phyloP scores from a whole-genome alignment of 2,329 filamentous ascomycete genomes.

The Botrytis porri region DNA sequence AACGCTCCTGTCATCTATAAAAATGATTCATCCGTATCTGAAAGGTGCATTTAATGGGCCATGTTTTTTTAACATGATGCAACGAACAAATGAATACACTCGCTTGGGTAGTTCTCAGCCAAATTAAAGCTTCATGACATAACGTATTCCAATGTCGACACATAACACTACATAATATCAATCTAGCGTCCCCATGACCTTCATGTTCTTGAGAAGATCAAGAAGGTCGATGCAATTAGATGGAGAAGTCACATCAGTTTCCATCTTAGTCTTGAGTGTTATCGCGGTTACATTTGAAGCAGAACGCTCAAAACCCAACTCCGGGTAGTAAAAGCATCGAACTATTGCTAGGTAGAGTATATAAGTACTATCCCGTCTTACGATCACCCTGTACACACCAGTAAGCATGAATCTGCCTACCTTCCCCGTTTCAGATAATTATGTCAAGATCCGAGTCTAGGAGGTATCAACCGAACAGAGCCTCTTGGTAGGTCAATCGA shows the following conservation, averaged over 20 bases:
- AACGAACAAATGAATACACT: background rate
- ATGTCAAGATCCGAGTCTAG: background rate
- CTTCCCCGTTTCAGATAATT: background rate
- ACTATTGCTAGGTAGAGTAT: background rate
- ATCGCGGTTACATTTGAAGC: background rate
- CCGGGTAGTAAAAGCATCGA: background rate
- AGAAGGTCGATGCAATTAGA: background rate
- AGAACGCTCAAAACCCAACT: background rate
- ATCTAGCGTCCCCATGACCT: accelerated
- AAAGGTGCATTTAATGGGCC: background rate
- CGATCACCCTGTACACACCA: background rate
- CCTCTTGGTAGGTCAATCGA: background rate
- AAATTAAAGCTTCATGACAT: background rate
- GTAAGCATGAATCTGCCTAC: background rate
- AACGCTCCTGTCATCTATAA: background rate
- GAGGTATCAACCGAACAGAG: background rate
- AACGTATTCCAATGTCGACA: background rate
- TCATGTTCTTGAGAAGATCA: background rate
- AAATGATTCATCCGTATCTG: too few species aligned
- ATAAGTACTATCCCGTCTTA: background rate
- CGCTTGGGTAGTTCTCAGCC: too few species aligned
- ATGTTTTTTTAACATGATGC: background rate
- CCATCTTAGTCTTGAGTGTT: background rate
- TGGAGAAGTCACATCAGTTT: background rate
- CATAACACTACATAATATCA: background rate